A percentile compares a stretch with the other conserved stretches of the same genome.
Conservation (phyloP, 176 grass and related monocot species). For the Cocos nucifera region DNA sequence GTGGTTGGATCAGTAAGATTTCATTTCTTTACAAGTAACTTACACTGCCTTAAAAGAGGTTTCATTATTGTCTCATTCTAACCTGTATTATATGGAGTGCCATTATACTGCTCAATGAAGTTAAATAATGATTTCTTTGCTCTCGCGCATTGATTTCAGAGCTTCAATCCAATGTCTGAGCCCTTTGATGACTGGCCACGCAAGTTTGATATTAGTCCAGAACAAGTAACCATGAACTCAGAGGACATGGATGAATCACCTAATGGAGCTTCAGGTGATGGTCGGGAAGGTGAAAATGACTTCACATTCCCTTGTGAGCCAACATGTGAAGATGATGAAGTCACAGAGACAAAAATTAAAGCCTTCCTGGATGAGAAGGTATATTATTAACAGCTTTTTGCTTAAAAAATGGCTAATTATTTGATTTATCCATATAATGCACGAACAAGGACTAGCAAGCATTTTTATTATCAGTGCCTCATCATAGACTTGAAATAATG, state of each 20-base stretch:
- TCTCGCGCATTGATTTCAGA: conserved; percentile 33
- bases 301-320: conserved; percentile 58
- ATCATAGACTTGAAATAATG: too few relatives aligned
- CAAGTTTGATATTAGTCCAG: conserved; percentile 46
- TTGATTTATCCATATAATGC: too few relatives aligned
- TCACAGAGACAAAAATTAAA: conserved; percentile 85
- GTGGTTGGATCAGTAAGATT: conserved; percentile 65
- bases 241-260: conserved; percentile 36
- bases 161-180: conserved; percentile 85
- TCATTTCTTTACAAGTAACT: too few relatives aligned
- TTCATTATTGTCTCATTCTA: too few relatives aligned
- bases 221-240: conserved; percentile 31
- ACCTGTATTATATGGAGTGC: too few relatives aligned
- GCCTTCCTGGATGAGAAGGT: conserved; percentile 97
- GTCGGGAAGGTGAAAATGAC: conserved; percentile 34
- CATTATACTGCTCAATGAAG: too few relatives aligned
- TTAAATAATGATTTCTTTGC: neutral
- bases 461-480: too few relatives aligned
- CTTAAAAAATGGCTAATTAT: too few relatives aligned
- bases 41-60: too few relatives aligned
- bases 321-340: conserved; percentile 72
- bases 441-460: too few relatives aligned
- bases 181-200: conserved; percentile 72
- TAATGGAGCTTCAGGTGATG: conserved; percentile 28
- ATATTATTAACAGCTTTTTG: neutral